Evolutionary conservation across 495 filamentous ascomycete species (phyloP).

Genomic region (Hypoxylon trugodes): DNA sequence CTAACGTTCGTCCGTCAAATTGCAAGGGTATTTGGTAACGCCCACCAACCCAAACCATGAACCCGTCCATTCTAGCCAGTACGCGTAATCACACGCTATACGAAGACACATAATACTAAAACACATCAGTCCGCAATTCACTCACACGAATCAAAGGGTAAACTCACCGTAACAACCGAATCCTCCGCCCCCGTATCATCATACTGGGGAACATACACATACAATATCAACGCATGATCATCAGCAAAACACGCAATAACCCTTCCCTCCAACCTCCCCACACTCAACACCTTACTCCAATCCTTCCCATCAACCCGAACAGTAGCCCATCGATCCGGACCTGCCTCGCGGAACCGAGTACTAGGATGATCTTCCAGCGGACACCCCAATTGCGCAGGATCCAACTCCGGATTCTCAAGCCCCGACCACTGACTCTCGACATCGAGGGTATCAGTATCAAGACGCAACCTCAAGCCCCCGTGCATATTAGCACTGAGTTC

Average conservation of each 20-base stretch:
- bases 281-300: conserved; percentile 88
- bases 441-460: conserved; percentile 79
- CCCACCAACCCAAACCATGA: neutral
- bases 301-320: conserved; percentile 91
- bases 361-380: conserved; percentile 77
- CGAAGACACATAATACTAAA: conserved; percentile 48
- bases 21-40: neutral
- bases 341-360: conserved; percentile 68
- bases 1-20: neutral
- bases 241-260: conserved; percentile 87
- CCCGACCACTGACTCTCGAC: conserved; percentile 85
- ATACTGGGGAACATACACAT: conserved; percentile 83
- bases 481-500: conserved; percentile 90
- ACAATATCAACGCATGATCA: conserved; percentile 88
- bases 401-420: conserved; percentile 83
- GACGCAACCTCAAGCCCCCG: conserved; percentile 78
- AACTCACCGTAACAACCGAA: conserved; percentile 79
- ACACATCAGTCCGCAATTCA: conserved; percentile 4
- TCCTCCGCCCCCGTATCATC: conserved; percentile 72
- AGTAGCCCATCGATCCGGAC: conserved; percentile 77
- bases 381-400: conserved; percentile 71
- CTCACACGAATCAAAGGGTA: neutral
- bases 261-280: conserved; percentile 84
- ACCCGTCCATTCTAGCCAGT: neutral
- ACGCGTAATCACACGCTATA: conserved; percentile 31